A percentile compares a stretch with the other conserved stretches of the same genome.
These are phyloP conservation scores for Myriosclerotinia curreyana DNA, from an alignment of 2,329 filamentous ascomycete species.

Conservation along the genomic window DNA sequence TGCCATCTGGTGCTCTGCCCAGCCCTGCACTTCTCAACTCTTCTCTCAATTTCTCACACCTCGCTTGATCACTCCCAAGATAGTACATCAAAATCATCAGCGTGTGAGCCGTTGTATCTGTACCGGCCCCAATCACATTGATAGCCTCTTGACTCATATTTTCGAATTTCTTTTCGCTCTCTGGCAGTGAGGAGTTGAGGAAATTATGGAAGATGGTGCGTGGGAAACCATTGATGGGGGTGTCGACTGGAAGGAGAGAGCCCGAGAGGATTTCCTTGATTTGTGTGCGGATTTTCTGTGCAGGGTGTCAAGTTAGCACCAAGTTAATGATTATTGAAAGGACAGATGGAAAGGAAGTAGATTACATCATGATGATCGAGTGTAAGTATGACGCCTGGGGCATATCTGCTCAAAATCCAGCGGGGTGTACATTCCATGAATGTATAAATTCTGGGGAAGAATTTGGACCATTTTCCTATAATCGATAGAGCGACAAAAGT, in stretches of 20 bases:
- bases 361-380: conserved; percentile 1
- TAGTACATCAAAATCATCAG: conserved; percentile 26
- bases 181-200: conserved; percentile 26
- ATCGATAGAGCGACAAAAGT: conserved; percentile 1
- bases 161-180: conserved; percentile 25
- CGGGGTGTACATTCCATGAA: not conserved
- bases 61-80: conserved; percentile 24
- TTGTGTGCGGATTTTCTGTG: conserved; percentile 19
- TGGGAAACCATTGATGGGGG: conserved; percentile 7
- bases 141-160: conserved; percentile 30
- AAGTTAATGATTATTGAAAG: too few relatives aligned
- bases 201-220: conserved; percentile 30
- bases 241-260: conserved; percentile 15
- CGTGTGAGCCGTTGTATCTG: conserved; percentile 28
- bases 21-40: conserved; percentile 25
- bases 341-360: not conserved
- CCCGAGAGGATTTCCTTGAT: conserved; percentile 12
- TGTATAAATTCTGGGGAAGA: not conserved
- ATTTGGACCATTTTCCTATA: conserved; percentile 1
- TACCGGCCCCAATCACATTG: conserved; percentile 30
- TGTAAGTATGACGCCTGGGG: not conserved
- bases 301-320: not conserved
- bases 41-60: conserved; percentile 23
- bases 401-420: conserved; percentile 1
- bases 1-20: not conserved